Percentiles rank a stretch among this genome's conserved stretches.
Evolutionary conservation across 257 asterid species (phyloP).

Genomic region (Capsicum chinense): DNA sequence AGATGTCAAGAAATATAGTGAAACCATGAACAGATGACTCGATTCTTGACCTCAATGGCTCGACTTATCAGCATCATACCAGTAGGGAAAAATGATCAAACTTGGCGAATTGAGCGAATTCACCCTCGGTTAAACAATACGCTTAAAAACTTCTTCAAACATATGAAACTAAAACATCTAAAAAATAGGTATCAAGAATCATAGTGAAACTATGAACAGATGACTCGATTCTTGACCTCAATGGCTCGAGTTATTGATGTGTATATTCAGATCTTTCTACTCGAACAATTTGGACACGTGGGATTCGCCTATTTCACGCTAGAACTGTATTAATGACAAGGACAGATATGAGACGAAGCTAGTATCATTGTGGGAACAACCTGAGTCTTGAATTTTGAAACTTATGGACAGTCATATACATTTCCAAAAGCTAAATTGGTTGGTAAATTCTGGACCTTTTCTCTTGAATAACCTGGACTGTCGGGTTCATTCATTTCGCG

Average conservation of each 20-base stretch:
- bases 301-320: too few relatives aligned
- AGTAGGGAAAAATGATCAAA: not conserved
- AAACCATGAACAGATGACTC: not conserved
- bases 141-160: not conserved
- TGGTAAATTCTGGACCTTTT: not conserved
- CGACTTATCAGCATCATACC: not conserved
- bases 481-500: not conserved
- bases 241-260: too few relatives aligned
- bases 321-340: too few relatives aligned
- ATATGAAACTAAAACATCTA: not conserved
- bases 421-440: too few relatives aligned
- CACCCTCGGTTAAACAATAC: not conserved
- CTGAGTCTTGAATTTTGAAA: too few relatives aligned
- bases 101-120: not conserved
- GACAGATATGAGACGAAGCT: too few relatives aligned
- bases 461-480: not conserved
- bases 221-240: too few relatives aligned
- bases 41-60: not conserved
- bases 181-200: not conserved
- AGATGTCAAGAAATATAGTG: not conserved
- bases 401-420: too few relatives aligned
- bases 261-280: too few relatives aligned
- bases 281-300: too few relatives aligned
- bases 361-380: too few relatives aligned
- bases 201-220: too few relatives aligned